Evolutionary conservation across 768 basidiomycete genomes (phyloP), one percentile per base, ranked within the genome.

Genomic region (Boletus sp.): DNA sequence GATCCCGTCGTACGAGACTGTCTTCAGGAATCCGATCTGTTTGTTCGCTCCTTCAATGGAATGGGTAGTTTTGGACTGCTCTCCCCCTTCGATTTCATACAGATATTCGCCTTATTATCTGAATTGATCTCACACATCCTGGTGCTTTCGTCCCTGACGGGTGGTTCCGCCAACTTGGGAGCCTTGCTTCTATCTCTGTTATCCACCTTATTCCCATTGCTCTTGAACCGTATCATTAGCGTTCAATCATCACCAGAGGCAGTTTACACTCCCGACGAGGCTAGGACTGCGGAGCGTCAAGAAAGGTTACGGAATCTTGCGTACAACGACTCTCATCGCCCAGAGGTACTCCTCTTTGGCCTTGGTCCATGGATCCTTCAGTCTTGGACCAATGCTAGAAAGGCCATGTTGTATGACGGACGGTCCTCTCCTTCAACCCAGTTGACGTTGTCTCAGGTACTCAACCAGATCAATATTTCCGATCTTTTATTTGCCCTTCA

Each of bases 1-100:
- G 89, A 91, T 66, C 86, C 90, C 47, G 68, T 76, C 56, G 78
- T 88, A 24, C 85, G 88, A 56, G 89, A 91, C 67, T 81, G 92
- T 42, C 77, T 93, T n/a, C 86, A 89, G 57, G 90, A 93, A 73
- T 89, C 91, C 39, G 91, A 93, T 67, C 79, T 90, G 35, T 93
- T 93, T 67, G 87, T 88, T 42, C 82, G 88, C 56, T 92, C 91
- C 11, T 92, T 92, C 71, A 82, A 79, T 63, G 88, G 88, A 42
- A 75, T 77, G 63, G 82, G 86, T 37, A 82, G 87, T 11, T 90
- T 92, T 67, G 90, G 90, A 15, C 78, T 91, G 32, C 77, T 92
- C 62, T 90, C 89, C 3, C 91, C 90, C 8, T 79, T 92, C 54
- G 90, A 92, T 66, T 83, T 90, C 61, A 78, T 91, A 64, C 86